Evolutionary conservation across 2,329 filamentous ascomycete genomes (phyloP), one percentile per base, ranked within the genome.

Genomic region (Cladosporium sp.): DNA sequence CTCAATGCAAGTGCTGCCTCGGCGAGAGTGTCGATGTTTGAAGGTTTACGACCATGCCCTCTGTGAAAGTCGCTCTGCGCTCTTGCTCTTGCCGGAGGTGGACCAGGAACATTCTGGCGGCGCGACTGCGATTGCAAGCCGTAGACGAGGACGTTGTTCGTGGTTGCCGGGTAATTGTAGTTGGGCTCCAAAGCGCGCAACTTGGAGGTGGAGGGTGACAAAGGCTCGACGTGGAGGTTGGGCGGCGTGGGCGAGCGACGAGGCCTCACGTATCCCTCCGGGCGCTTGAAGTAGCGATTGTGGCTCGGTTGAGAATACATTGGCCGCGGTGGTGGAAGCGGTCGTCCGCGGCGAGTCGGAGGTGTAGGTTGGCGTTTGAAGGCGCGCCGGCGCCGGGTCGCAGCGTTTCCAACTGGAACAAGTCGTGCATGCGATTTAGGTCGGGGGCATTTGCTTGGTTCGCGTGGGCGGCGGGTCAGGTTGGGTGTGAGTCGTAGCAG

Each of bases 1-100:
- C 77, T 78, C n/a, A 77, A 67, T 21, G 74, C 77, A 55, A 80
- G 72, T 55, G 80, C 80, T 60, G 78, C 78, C 66, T 80, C 78
- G 33, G 80, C 80, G 10, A 82, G 75, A 33, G 78, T 76, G 62
- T 81, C 80, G 67, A 82, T 82, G 67, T 79, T 76, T 8, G 76
- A 77, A 12, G 75, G 70, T 10, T 72, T 74, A 37, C 72, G 69
- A 44, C 71, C 69, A 56, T 76, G 74, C 55, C 66, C 69, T 49
- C 67, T 71, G 65, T 63, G 61, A 31, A 46, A 63, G 50, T 63
- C 61, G 40, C 56, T 65, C 37, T 65, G 62, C 37, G 53, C 53
- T 10, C 53, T 49, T 44, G 53, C 53, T 65, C 62, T 59, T 52
- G 62, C 44, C 4, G 62, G 53, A 23, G 53, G 16, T 21, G 40